Conservation (phyloP, 2,329 filamentous ascomycete species). For the Sclerotinia sclerotiorum region DNA sequence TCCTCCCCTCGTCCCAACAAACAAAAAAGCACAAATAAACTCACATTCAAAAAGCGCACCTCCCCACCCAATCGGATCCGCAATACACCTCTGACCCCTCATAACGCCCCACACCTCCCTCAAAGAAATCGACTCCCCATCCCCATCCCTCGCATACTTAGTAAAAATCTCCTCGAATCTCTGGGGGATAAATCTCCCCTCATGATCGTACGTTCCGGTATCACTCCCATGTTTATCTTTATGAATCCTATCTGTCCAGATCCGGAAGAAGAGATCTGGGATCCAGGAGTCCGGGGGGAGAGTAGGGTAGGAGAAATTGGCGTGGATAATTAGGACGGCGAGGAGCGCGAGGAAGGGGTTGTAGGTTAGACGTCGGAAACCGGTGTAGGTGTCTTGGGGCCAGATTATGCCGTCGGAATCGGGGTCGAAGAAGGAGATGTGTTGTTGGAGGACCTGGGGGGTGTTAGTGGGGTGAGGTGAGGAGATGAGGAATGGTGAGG, state of each 20-base stretch:
- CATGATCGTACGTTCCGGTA: constrained; percentile 48
- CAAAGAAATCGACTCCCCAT: constrained; percentile 44
- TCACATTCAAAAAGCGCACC: constrained; percentile 40
- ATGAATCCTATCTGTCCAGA: constrained; percentile 40
- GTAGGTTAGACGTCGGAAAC: constrained; percentile 50
- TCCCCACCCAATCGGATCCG: constrained; percentile 47
- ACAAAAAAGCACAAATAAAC: constrained; percentile 25
- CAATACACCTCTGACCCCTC: constrained; percentile 45
- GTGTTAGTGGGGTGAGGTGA: background rate
- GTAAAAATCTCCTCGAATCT: constrained; percentile 52
- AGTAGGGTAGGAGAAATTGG: constrained; percentile 52
- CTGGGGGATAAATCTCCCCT: constrained; percentile 51
- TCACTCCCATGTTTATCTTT: constrained; percentile 49
- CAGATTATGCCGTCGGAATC: constrained; percentile 54
- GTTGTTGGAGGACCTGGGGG: constrained; percentile 51
- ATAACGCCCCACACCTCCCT: constrained; percentile 43
- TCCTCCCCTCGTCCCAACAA: no score
- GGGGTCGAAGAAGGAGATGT: constrained; percentile 53
- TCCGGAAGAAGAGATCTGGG: constrained; percentile 46
- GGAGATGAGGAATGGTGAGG: background rate
- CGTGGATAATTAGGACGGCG: constrained; percentile 50
- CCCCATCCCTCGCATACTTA: constrained; percentile 46
- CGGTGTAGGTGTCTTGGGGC: constrained; percentile 51
- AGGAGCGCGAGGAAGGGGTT: constrained; percentile 46
- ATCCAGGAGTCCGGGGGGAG: constrained; percentile 37